Conservation (phyloP, 1,139 yeast genomes). For the Waltiozyma solani region DNA sequence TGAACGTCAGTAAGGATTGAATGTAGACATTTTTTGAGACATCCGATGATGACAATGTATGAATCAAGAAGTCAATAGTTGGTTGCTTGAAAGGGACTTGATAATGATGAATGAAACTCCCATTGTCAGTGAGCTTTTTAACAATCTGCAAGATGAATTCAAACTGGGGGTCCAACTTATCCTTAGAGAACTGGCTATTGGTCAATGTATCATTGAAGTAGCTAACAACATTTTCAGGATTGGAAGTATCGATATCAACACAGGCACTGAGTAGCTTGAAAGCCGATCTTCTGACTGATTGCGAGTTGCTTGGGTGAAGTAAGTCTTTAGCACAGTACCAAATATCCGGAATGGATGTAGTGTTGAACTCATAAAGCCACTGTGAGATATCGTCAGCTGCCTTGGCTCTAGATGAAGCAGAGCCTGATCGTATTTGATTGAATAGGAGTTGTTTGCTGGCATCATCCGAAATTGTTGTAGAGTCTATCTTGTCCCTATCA, state of each 20-base stretch:
- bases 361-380: conserved; percentile 40
- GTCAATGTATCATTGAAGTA: conserved; percentile 51
- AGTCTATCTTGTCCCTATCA: conserved; percentile 20
- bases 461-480: conserved; percentile 12
- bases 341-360: conserved; percentile 57
- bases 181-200: conserved; percentile 28
- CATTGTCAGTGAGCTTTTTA: conserved; percentile 44
- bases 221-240: conserved; percentile 39
- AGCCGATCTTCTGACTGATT: conserved; percentile 42
- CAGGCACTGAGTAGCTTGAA: conserved; percentile 32
- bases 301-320: conserved; percentile 30
- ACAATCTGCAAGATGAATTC: conserved; percentile 46
- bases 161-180: conserved; percentile 41
- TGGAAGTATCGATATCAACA: conserved; percentile 30
- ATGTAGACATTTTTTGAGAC: conserved; percentile 14
- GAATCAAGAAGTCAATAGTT: conserved; percentile 27
- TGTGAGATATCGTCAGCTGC: conserved; percentile 45
- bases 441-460: conserved; percentile 11
- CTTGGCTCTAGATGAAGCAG: conserved; percentile 35
- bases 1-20: conserved; percentile 23
- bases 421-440: conserved; percentile 31
- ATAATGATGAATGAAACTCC: conserved; percentile 50
- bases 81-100: conserved; percentile 38
- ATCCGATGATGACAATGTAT: conserved; percentile 13
- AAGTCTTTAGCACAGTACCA: conserved; percentile 65